Base-by-base conservation (phyloP, 1,139 yeast genomes). In the Pneumocystis jirovecii region DNA sequence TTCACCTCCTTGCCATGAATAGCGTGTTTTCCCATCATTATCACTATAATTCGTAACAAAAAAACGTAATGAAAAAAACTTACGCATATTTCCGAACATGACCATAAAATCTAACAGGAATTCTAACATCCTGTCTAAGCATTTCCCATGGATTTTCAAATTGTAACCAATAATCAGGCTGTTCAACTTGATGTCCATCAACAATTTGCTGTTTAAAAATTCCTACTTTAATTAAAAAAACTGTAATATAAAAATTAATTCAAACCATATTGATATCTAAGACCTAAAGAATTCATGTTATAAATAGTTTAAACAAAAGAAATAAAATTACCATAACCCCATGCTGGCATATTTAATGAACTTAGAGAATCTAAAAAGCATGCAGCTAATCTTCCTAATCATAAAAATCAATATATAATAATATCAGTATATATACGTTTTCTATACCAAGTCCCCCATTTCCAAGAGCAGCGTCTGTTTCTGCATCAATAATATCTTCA, bases 401-500 rank as follows among this genome's bases (percentile, higher is more conserved):
- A 50, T 21, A 12, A 12, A 50, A 25, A 25, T 50, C 21, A 50
- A 25, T 25, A 50, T 10, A 25, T 10, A 25, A 8, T 15, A 3
- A 31, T 10, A 60, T 15, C 10, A 1, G 12, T 21, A 21, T 29
- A 59, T 8, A 60, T 60, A 39, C 10, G 25, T 42, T 2, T 39
- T 42, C 21, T 10, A 59, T 59, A 59, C 61, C 97, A 68, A 91
- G 79, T 68, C 97, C 97, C 74, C 97, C 97, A 73, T 91, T 91
- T 73, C 97, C 97, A 66, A 90, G 81, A 31, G 91, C 97, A 19
- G 96, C 96, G 76, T 91, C 97, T 0, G 95, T 95, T 76, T 91
- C 97, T 72, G 87, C 85, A 65, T 85, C 84, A 71, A 90, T 79
- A 40, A 91, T 82, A 72, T 90, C 97, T 77, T 91, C 97, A 71